Evolutionary conservation across 2,329 filamentous ascomycete genomes (phyloP), one percentile per base, ranked within the genome.

Genomic region (Cercospora nicotianae): DNA sequence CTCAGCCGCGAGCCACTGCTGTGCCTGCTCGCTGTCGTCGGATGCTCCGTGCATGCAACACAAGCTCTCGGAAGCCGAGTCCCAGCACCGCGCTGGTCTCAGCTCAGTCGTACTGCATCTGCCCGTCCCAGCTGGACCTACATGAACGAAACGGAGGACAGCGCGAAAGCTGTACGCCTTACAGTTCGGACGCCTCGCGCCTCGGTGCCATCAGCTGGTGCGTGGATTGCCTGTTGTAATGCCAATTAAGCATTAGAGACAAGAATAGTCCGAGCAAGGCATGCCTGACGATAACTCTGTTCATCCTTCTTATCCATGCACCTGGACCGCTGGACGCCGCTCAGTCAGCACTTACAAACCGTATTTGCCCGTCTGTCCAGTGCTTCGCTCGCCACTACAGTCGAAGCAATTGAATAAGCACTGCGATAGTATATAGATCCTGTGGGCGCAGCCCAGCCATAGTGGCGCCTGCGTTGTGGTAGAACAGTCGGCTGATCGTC

Each of bases 341-440:
- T 58, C 53, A 33, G 20, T 58, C 53, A 58, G 53, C 53, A 58
- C 53, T 58, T 58, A 58, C 53, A 28, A n/a, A 31, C 53, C 53
- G 53, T 58, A 18, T 30, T 26, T 30, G 53, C 23, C 53, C 16
- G 26, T 16, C 12, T 9, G 16, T 26, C 13, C 18, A 26, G 20
- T 12, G 45, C 45, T 51, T 13, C 42, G 13, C 18, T 51, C 45
- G 45, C 20, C 18, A 51, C 45, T 23, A 13, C 20, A 20, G 20
- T 23, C 45, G 18, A 20, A 23, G 45, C 45, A 23, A 13, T 23
- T 51, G 45, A 20, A 23, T 20, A 20, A 13, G 45, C 45, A 23
- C 45, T 23, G 20, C 45, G 23, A 51, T 51, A 26, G 18, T 23
- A 8, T 23, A 10, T 18, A 12, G 10, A 48, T 48, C 8, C 42